These are phyloP conservation scores for Kodamaea alishanica DNA, from an alignment of 1,139 yeast species.

Conservation along the genomic window DNA sequence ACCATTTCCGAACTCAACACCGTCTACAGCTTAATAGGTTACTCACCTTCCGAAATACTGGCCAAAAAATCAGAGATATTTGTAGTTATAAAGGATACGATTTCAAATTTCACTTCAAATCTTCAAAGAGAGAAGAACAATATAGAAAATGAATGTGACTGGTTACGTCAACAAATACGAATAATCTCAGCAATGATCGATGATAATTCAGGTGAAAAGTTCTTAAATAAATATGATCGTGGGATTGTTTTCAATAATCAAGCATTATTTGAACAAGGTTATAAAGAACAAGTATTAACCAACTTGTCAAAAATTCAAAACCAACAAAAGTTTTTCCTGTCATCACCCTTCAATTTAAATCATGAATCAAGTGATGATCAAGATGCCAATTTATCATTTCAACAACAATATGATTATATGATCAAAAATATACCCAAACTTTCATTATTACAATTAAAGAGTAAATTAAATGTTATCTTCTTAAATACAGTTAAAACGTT, in stretches of 20 bases:
- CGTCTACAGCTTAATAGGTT: slow-evolving; percentile 40
- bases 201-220: slow-evolving; percentile 31
- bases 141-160: slow-evolving; percentile 45
- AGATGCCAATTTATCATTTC: slow-evolving; percentile 19
- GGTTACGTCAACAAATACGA: slow-evolving; percentile 45
- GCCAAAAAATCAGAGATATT: slow-evolving; percentile 39
- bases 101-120: slow-evolving; percentile 29
- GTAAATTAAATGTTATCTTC: slow-evolving; percentile 34
- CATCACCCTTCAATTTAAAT: slow-evolving; percentile 28
- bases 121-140: slow-evolving; percentile 37
- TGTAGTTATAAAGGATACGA: slow-evolving; percentile 38
- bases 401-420: slow-evolving; percentile 27
- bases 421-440: slow-evolving; percentile 26
- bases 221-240: slow-evolving; percentile 23
- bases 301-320: slow-evolving; percentile 19
- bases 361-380: slow-evolving; percentile 3
- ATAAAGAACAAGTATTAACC: slow-evolving; percentile 26
- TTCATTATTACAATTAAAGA: slow-evolving; percentile 31
- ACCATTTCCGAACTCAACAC: slow-evolving; percentile 33
- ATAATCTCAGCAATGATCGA: slow-evolving; percentile 41
- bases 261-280: slow-evolving; percentile 30
- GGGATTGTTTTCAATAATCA: slow-evolving; percentile 30
- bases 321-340: slow-evolving; percentile 21
- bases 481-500: slow-evolving; percentile 33
- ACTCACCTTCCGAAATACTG: slow-evolving; percentile 31